Evolutionary conservation across 192 early-diverging fungal genomes (phyloP), one percentile per base, ranked within the genome.

Genomic region (Allomyces arbusculus): DNA sequence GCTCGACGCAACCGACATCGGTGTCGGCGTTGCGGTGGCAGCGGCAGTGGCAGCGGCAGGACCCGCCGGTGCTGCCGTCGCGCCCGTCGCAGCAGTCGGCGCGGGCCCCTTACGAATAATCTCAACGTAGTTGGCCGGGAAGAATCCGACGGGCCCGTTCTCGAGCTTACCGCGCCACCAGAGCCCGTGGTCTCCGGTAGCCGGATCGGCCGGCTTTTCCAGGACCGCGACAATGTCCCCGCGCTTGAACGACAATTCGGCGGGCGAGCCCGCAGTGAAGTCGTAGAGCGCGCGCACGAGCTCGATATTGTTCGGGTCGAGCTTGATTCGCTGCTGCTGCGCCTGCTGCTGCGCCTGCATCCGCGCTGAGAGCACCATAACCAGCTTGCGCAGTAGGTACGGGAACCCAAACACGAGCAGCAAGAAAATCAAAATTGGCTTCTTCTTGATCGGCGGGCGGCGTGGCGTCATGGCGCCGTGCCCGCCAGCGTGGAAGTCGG

Each of bases 131-230:
- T 72, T 80, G 50, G 69, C 61, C 9, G 82, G 82, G 69, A 84
- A 84, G 40, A 71, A 64, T 0, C 82, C 82, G 28, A 79, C 69
- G 64, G 65, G 65, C 16, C 82, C 82, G 20, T 67, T 63, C 67
- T 79, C 73, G 28, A 74, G 63, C 26, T 78, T 25, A 10, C 82
- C 82, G 23, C 76, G 23, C 82, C 82, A 84, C 82, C 82, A 84
- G 44, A 61, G 25, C 8, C 63, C 43, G 50, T 64, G 69, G 68
- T 77, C 68, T 2, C 75, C 71, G 3, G 71, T 77, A 9, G 65
- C 68, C 19, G 77, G 73, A 19, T 55, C 45, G 12, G 19, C 79
- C 6, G 74, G 33, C 67, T 82, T 81, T 23, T 69, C 69, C 22
- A 84, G 65, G 11, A 84, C 69, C 0, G 80, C 80, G 23, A 84